Conservation (phyloP, 1,139 yeast species). For the Sugiyamaella pinicola region DNA sequence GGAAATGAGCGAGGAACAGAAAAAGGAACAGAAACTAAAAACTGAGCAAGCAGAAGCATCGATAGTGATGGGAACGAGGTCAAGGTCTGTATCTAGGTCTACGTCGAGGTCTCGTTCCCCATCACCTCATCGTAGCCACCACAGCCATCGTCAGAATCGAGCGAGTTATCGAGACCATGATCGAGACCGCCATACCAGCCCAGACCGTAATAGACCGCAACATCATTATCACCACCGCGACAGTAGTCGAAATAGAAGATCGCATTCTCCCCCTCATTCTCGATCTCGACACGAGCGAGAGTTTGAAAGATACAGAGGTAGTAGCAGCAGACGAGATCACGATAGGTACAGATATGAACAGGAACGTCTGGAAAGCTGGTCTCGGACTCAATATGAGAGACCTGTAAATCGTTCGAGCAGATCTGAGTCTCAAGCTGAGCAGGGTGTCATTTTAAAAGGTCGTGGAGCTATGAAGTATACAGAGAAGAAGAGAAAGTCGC, state of each 20-base stretch:
- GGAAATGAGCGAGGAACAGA: no score
- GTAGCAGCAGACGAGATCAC: not conserved
- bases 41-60: no score
- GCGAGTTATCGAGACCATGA: no score
- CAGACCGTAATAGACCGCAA: no score
- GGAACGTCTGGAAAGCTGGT: not conserved
- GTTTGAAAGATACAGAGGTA: not conserved
- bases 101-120: not conserved
- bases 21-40: no score
- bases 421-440: not conserved
- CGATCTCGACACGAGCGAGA: not conserved
- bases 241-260: no score
- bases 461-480: constrained; percentile 38
- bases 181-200: no score
- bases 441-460: constrained; percentile 34
- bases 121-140: not conserved
- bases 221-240: not conserved
- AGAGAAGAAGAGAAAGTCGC: constrained; percentile 24
- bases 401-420: not conserved
- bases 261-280: not conserved
- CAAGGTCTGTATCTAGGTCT: constrained; percentile 1
- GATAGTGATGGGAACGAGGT: not conserved
- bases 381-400: not conserved
- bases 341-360: not conserved
- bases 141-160: not conserved